Evolutionary conservation across 805 yeast genomes (phyloP), one percentile per base, ranked within the genome.

Genomic region (Candida mattraensis): DNA sequence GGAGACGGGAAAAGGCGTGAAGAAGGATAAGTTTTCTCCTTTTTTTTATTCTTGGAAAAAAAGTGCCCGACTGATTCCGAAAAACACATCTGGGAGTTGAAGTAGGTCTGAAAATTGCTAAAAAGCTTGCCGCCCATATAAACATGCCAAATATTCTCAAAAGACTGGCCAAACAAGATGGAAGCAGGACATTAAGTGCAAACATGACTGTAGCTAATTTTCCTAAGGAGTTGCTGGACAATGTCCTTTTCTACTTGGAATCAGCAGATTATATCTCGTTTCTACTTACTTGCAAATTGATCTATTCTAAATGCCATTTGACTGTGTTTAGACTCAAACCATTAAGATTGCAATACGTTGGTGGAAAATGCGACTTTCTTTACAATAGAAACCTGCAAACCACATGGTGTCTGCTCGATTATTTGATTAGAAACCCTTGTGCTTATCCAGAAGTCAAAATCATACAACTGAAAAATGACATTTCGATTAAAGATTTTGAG

Each of bases 201-300:
- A n/a, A n/a, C n/a, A n/a, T n/a, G n/a, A n/a, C n/a, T 17, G 25
- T 47, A 4, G 44, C 41, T 3, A 39, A 35, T 7, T 36, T 54
- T 8, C 58, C 60, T 5, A 47, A 44, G 28, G 60, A 54, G 42
- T 28, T 54, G 15, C 35, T 54, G 20, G 60, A 53, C 25, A 43
- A 39, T 21, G 37, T 54, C 5, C 25, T 54, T 9, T 24, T 15
- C 3, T 27, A 31, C 21, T 19, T 48, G 4, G 39, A 35, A 10
- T 12, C 47, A 12, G 14, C 21, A 6, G 50, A 46, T 19, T 36
- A 34, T 13, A n/a, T 51, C 15, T 30, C 51, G 8, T 49, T 53
- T 33, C 26, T 53, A 10, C 33, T 48, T 3, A 40, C 41, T 6
- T 50, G 46, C 37, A 44, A 42, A 32, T 19, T 33, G 24, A 39